Base-by-base conservation (phyloP, 2,329 filamentous ascomycete genomes). In the Helicocarpus griseus region DNA sequence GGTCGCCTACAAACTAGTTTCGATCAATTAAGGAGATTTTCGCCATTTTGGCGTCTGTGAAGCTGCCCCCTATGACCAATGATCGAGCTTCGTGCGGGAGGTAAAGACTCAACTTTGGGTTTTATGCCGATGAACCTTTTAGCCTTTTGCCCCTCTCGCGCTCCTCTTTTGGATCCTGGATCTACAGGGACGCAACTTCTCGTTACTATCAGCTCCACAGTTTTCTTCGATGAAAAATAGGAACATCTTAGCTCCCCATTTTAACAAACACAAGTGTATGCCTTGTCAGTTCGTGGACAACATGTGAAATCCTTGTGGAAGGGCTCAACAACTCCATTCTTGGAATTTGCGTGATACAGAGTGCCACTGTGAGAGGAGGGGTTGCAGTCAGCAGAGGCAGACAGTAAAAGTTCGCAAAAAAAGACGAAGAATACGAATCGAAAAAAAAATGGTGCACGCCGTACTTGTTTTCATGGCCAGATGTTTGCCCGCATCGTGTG, bases 81-180 rank as follows among this genome's bases (percentile, higher is more conserved):
- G 5, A 26, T 8, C 13, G 13, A 44, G 13, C 41, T 44, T 7
- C 29, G 29, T 31, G 29, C 29, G 7, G 29, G 29, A 44, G 24
- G n/a, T n/a, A n/a, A n/a, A n/a, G 8, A 28, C 41, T 24, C 41
- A 44, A 44, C 41, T 44, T 44, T 44, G 24, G 41, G 41, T 29
- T 29, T 29, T 29, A 44, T 29, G 40, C 22, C 22, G 26, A 44
- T 44, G 41, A 13, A 44, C n/a, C 6, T 5, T n/a, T n/a, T n/a
- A n/a, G n/a, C n/a, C n/a, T n/a, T n/a, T n/a, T 44, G 8, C 26
- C 24, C 24, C 24, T 29, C 40, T 28, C 29, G 14, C n/a, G n/a
- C 40, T 7, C 14, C 41, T 31, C 29, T 31, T 31, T 31, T 29
- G n/a, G n/a, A n/a, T 7, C 14, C 11, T 17, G 5, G 41, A 44